Base-by-base conservation (phyloP, 2,329 filamentous ascomycete genomes). In the Penicillium sp. region DNA sequence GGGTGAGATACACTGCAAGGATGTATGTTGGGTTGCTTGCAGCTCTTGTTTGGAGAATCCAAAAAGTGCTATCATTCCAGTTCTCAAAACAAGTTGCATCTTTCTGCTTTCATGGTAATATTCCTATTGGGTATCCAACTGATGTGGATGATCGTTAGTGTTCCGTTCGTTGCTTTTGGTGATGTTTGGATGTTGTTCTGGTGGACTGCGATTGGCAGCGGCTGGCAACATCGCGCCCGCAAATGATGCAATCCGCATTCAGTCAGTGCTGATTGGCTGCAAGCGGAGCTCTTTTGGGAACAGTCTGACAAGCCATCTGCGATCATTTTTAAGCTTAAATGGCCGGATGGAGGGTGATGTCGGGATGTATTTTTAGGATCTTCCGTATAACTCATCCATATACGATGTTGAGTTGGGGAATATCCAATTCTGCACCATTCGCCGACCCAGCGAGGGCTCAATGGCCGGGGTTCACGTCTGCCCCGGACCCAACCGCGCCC, bases 221-320 rank as follows among this genome's bases (percentile, higher is more conserved):
- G n/a, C 54, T 64, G 42, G 14, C 61, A 53, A 59, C 64, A 67
- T 67, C 53, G 22, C 12, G 34, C 17, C 45, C 22, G 5, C 3
- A 42, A 35, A 67, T 66, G 63, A 56, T 61, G 64, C 64, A 54
- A 66, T 65, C 60, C 37, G 41, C 17, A 45, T 53, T 57, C n/a
- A n/a, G 41, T 17, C 47, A 22, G 8, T 38, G 41, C 37, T 62
- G 54, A 63, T 62, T 63, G 62, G 51, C 8, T 54, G 17, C 34
- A 34, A 39, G 25, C 56, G 55, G 31, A 15, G 12, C 35, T 20
- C 22, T 12, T 43, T 55, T 31, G 55, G 39, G 42, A 49, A 10
- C 49, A 25, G 41, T 41, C 12, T n/a, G 35, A 50, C 37, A 43
- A 51, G 20, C 15, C 38, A 43, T 38, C 22, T 54, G 41, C 28